These are phyloP conservation scores for Thecamonas trahens DNA, from an alignment of 78 protist species.

Conservation along the genomic window DNA sequence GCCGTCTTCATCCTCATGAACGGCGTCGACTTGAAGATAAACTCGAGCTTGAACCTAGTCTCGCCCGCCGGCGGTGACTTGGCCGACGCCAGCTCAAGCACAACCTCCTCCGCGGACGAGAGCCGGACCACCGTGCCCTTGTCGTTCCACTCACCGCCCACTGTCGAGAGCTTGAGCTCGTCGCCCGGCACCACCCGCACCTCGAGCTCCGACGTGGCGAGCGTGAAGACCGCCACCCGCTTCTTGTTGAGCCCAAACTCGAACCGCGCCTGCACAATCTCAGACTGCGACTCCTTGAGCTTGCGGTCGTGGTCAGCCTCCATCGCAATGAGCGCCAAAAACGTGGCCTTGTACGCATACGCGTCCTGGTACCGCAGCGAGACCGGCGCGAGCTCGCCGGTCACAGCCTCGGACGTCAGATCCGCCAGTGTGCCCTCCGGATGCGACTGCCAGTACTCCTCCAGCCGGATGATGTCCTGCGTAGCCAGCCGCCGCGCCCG, in stretches of 20 bases:
- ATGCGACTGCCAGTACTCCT: constrained; percentile 85
- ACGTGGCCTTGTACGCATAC: constrained; percentile 76
- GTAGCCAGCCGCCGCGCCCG: constrained; percentile 72
- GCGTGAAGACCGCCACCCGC: constrained; percentile 69
- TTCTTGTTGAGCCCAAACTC: constrained; percentile 71
- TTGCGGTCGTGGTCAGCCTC: constrained; percentile 86
- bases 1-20: constrained; percentile 77
- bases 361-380: constrained; percentile 78
- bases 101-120: constrained; percentile 52
- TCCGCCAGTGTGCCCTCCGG: constrained; percentile 19
- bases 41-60: constrained; percentile 69
- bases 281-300: constrained; percentile 63
- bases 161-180: constrained; percentile 38
- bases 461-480: constrained; percentile 71
- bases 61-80: constrained; percentile 31
- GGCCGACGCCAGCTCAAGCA: constrained; percentile 56
- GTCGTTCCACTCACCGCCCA: constrained; percentile 45
- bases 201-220: constrained; percentile 55
- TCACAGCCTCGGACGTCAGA: not conserved
- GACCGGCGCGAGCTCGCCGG: constrained; percentile 36
- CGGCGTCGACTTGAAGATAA: constrained; percentile 90
- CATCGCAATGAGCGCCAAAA: constrained; percentile 81
- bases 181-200: constrained; percentile 1
- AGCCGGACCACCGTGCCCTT: constrained; percentile 59
- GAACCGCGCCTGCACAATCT: constrained; percentile 77